These are phyloP conservation scores for Rossbeevera mucosa DNA, from an alignment of 768 basidiomycete species.

Conservation along the genomic window DNA sequence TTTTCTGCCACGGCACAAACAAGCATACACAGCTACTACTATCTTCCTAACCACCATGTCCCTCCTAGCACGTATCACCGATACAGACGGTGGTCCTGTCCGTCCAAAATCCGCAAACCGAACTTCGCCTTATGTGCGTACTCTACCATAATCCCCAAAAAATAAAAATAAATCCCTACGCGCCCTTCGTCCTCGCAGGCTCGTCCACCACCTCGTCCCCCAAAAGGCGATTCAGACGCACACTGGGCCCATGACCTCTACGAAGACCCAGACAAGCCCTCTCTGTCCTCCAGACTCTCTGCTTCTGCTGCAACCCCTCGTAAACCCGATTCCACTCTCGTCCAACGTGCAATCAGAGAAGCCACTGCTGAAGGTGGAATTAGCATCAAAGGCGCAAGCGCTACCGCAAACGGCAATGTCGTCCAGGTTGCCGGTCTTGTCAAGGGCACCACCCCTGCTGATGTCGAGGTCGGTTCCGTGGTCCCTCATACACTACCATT, in stretches of 20 bases:
- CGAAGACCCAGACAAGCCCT: conserved; percentile 50
- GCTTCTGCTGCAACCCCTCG: conserved; percentile 39
- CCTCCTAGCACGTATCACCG: conserved; percentile 22
- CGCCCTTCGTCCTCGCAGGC: conserved; percentile 14
- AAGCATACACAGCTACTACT: conserved; percentile 21
- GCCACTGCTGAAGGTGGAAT: conserved; percentile 44
- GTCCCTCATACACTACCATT: background rate
- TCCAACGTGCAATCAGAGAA: conserved; percentile 61
- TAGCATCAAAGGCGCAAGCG: conserved; percentile 67
- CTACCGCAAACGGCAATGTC: conserved; percentile 51
- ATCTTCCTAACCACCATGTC: conserved; percentile 22
- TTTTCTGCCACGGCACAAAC: conserved; percentile 31
- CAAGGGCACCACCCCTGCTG: conserved; percentile 72
- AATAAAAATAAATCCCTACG: conserved; percentile 7
- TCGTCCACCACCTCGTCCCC: conserved; percentile 48
- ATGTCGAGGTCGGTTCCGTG: conserved; percentile 47
- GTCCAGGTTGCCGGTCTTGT: conserved; percentile 74
- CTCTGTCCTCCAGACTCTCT: conserved; percentile 54
- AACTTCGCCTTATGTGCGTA: conserved; percentile 34
- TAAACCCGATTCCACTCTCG: conserved; percentile 51
- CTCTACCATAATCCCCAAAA: conserved; percentile 27
- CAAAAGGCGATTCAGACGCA: conserved; percentile 62
- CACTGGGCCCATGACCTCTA: conserved; percentile 72
- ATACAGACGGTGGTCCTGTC: conserved; percentile 28
- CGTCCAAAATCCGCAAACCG: conserved; percentile 30